Evolutionary conservation across 768 basidiomycete genomes (phyloP), one percentile per base, ranked within the genome.

Genomic region (Russula griseocarnosa): DNA sequence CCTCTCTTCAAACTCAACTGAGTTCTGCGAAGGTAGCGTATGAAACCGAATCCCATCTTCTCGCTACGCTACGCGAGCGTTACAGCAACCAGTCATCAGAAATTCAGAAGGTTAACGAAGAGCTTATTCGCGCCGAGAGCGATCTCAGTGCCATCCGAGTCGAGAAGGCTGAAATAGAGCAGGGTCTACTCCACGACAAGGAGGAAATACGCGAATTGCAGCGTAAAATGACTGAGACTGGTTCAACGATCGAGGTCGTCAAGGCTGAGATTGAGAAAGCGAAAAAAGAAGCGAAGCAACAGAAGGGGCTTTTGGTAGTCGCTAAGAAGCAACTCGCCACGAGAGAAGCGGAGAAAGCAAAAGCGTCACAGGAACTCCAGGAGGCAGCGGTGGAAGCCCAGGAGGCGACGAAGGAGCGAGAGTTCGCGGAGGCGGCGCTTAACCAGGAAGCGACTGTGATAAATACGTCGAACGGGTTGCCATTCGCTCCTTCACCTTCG

Each of bases 221-320:
- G 70, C 83, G 85, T 69, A 85, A 83, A 73, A 91, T 98, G 89
- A 79, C 84, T 14, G 92, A 94, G 70, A 83, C 85, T 18, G 84
- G 86, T 9, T 82, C 86, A 65, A 85, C 94, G 74, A 86, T 86
- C 40, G 84, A 89, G 52, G 71, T 77, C 13, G 73, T 87, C 57
- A 94, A 90, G 73, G 78, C 76, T 13, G 86, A 91, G 65, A 77
- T 94, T 24, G 97, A 98, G 74, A 94, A 90, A 77, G 74, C 83
- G 46, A 94, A 86, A 79, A 98, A 92, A 76, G 95, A 98, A 57
- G 93, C 91, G 2, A 89, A 96, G 73, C 93, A 97, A 72, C 95
- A 98, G 78, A 98, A 93, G 73, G 97, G 97, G 11, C 80, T 96
- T 67, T 81, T 96, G 26, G 94, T 94, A 5, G 96, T 98, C 72